phyloP scores from a whole-genome alignment of 192 early-diverging fungal species.

The Umbelopsis sp. region DNA sequence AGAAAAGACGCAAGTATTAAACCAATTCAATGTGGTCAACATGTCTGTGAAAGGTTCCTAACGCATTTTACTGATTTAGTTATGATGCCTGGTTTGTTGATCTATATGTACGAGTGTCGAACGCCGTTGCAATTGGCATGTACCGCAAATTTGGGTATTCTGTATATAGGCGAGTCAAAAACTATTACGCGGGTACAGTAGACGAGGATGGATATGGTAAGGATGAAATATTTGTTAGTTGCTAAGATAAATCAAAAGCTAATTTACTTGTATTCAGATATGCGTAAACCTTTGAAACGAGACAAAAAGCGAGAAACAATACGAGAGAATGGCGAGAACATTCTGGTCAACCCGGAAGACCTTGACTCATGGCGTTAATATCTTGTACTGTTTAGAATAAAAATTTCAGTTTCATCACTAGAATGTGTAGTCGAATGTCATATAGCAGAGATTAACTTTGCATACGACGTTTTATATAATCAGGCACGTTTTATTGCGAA shows the following conservation, averaged over 20 bases:
- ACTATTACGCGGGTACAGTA: constrained; percentile 78
- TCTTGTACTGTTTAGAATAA: background rate
- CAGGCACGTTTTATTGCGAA: background rate
- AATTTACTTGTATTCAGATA: constrained; percentile 59
- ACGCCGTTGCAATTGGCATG: constrained; percentile 89
- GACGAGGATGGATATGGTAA: constrained; percentile 89
- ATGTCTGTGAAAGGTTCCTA: no score
- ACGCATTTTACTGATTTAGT: constrained; percentile 24
- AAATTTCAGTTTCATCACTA: background rate
- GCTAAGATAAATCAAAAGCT: background rate
- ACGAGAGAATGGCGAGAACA: constrained; percentile 54
- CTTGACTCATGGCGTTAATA: constrained; percentile 39
- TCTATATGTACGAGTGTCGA: constrained; percentile 93
- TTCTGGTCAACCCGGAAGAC: constrained; percentile 50
- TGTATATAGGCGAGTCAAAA: constrained; percentile 83
- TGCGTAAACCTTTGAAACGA: constrained; percentile 90
- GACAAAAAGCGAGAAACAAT: constrained; percentile 73
- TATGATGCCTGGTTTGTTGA: constrained; percentile 94
- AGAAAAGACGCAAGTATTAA: constrained; percentile 68
- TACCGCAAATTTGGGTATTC: constrained; percentile 92
- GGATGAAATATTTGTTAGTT: background rate
- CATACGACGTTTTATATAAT: no score
- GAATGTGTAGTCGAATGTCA: no score
- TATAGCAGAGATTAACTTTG: no score
- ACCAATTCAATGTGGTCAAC: no score